Conservation (phyloP, 805 yeast genomes). For the Yamadazyma tumulicola region DNA sequence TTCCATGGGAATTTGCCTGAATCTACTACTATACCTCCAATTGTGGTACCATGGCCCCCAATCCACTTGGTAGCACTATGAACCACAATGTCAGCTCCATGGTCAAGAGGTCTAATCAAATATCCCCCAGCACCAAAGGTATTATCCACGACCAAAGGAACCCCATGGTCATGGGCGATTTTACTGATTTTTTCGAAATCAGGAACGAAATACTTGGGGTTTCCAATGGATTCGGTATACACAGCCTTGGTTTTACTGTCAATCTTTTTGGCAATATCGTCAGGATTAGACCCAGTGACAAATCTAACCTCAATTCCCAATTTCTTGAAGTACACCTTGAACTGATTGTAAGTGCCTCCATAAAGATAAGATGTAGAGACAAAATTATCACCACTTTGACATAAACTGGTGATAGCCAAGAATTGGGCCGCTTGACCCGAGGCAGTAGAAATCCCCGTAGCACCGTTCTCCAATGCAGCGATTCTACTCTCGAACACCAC, state of each 20-base stretch:
- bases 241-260: constrained; percentile 88
- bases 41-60: constrained; percentile 94
- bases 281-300: constrained; percentile 78
- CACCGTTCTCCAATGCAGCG: constrained; percentile 91
- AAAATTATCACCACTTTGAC: constrained; percentile 86
- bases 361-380: constrained; percentile 82
- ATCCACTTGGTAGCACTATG: constrained; percentile 98
- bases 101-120: constrained; percentile 77
- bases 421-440: constrained; percentile 99
- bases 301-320: constrained; percentile 84
- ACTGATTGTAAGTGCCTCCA: constrained; percentile 96
- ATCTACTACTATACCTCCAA: constrained; percentile 88
- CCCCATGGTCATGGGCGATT: constrained; percentile 80
- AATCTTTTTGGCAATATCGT: constrained; percentile 65
- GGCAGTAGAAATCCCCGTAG: constrained; percentile 81
- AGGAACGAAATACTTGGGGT: constrained; percentile 89
- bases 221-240: constrained; percentile 86
- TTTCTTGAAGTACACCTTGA: constrained; percentile 87
- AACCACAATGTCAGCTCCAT: constrained; percentile 87
- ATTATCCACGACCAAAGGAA: constrained; percentile 91
- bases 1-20: constrained; percentile 93
- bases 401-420: constrained; percentile 75
- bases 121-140: constrained; percentile 97
- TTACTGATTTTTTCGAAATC: constrained; percentile 76
- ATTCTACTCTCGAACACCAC: constrained; percentile 89